Evolutionary conservation across 2,329 filamentous ascomycete genomes (phyloP).

Genomic region (Triangularia setosa): DNA sequence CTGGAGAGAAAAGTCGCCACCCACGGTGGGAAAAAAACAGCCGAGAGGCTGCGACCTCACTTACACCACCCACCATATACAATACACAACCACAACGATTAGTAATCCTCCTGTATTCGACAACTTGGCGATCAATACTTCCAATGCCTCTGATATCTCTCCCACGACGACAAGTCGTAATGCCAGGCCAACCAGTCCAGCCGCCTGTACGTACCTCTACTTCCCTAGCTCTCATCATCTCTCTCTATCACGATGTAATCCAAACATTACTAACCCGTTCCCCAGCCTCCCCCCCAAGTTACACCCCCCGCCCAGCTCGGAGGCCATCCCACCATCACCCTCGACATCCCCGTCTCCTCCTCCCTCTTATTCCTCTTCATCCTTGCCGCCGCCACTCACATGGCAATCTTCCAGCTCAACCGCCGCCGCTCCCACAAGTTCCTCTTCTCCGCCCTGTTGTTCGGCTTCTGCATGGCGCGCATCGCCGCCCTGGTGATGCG

Average conservation of each 20-base stretch:
- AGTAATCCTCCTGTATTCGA: no score
- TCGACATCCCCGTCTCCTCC: constrained; percentile 62
- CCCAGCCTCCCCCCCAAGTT: background rate
- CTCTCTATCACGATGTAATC: no score
- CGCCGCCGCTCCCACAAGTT: constrained; percentile 51
- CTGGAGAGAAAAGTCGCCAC: background rate
- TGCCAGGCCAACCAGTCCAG: background rate
- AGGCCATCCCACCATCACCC: constrained; percentile 52
- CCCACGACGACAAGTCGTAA: background rate
- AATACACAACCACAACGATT: background rate
- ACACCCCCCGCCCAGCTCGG: constrained; percentile 39
- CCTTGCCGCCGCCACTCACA: constrained; percentile 49
- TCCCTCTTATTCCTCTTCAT: constrained; percentile 60
- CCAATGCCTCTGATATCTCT: background rate
- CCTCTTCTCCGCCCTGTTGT: constrained; percentile 52
- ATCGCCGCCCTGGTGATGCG: constrained; percentile 49
- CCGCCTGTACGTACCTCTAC: background rate
- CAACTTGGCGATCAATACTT: no score
- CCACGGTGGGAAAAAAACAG: background rate
- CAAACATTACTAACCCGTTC: background rate
- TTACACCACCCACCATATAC: background rate
- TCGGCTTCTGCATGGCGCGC: constrained; percentile 56
- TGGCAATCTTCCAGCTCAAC: constrained; percentile 55
- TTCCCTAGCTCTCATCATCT: background rate
- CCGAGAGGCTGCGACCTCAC: background rate